These are phyloP conservation scores for Gaeumannomyces tritici DNA, from an alignment of 2,329 filamentous ascomycete species.

Conservation along the genomic window DNA sequence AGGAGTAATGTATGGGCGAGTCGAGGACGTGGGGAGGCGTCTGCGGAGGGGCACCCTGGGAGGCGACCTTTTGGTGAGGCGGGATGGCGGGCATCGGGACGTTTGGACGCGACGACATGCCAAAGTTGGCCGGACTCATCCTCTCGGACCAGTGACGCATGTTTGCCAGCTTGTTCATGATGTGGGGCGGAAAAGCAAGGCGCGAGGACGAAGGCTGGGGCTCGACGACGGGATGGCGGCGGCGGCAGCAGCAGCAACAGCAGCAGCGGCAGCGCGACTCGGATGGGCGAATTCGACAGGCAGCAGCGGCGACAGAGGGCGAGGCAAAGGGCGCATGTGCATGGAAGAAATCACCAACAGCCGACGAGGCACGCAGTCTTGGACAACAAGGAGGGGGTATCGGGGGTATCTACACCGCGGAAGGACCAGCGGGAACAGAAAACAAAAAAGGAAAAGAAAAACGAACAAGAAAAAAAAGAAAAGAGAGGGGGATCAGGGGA, in stretches of 20 bases:
- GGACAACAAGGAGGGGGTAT: constrained; percentile 12
- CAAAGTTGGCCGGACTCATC: constrained; percentile 55
- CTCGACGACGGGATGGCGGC: constrained; percentile 6
- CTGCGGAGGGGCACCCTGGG: constrained; percentile 43
- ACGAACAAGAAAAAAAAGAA: constrained; percentile 3
- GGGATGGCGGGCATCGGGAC: constrained; percentile 47
- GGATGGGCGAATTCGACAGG: background rate
- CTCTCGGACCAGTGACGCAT: constrained; percentile 65
- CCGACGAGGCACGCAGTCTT: constrained; percentile 6
- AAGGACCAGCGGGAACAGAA: constrained; percentile 4
- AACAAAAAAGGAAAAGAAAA: background rate
- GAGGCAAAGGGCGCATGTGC: constrained; percentile 5
- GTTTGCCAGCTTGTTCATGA: constrained; percentile 60
- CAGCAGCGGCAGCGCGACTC: background rate
- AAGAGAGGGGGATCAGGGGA: constrained; percentile 5
- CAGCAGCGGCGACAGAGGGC: constrained; percentile 9
- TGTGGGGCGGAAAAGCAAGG: constrained; percentile 15
- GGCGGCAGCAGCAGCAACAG: constrained; percentile 3
- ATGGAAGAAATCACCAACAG: constrained; percentile 8
- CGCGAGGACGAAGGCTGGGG: constrained; percentile 2
- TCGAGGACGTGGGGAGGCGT: constrained; percentile 64
- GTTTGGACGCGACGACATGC: constrained; percentile 48
- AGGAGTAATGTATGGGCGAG: constrained; percentile 79
- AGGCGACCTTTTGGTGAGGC: constrained; percentile 46
- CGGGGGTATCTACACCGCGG: background rate